Evolutionary conservation across 192 early-diverging fungal species (phyloP).

Genomic region (Backusella sp.): DNA sequence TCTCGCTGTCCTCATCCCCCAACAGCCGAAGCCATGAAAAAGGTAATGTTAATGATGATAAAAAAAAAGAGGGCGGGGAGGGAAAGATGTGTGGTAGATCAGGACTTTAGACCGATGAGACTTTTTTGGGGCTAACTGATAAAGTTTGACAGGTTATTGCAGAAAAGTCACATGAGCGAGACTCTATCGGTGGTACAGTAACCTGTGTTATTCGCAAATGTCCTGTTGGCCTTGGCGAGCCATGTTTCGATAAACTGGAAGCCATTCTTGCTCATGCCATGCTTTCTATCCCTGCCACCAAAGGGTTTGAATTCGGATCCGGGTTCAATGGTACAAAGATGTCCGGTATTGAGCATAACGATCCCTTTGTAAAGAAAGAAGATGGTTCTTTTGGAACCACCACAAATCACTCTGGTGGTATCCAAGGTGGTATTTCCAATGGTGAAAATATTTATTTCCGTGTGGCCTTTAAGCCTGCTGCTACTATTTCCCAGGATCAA

Average conservation of each 20-base stretch:
- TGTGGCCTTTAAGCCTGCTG: conserved; percentile 95
- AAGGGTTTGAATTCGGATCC: conserved; percentile 95
- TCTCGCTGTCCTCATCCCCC: conserved; percentile 86
- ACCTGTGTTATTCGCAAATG: conserved; percentile 94
- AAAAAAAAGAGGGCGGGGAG: not conserved
- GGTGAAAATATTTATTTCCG: conserved; percentile 96
- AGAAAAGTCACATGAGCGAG: conserved; percentile 69
- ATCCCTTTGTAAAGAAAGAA: conserved; percentile 70
- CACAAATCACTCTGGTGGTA: conserved; percentile 95
- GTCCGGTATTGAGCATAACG: conserved; percentile 90
- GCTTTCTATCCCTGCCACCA: conserved; percentile 98
- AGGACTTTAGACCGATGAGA: conserved; percentile 9
- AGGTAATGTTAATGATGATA: conserved; percentile 41
- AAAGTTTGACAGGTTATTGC: conserved; percentile 52
- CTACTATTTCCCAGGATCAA: conserved; percentile 92
- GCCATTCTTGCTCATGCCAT: conserved; percentile 96
- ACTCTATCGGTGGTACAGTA: conserved; percentile 94
- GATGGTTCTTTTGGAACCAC: conserved; percentile 72
- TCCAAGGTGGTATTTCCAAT: conserved; percentile 97
- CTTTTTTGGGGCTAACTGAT: not conserved
- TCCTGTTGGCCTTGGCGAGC: conserved; percentile 93
- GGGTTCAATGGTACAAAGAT: conserved; percentile 89
- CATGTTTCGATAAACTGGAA: conserved; percentile 97
- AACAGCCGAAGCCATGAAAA: conserved; percentile 73
- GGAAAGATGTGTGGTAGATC: not conserved